Evolutionary conservation across 805 yeast genomes (phyloP).

Genomic region (Kregervanrija delftensis): DNA sequence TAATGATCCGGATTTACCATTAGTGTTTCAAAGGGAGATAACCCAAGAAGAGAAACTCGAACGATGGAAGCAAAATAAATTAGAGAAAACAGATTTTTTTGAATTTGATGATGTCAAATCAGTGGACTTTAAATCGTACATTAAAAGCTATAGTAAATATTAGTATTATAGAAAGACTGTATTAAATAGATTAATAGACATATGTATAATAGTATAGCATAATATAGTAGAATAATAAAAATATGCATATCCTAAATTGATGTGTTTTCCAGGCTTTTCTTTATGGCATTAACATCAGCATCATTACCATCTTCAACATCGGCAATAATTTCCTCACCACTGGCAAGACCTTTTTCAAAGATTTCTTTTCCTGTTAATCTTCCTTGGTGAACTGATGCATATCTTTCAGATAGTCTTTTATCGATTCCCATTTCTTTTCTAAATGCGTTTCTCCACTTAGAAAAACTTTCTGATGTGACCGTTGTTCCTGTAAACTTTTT

Average conservation of each 20-base stretch:
- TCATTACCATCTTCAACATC: conserved; percentile 22
- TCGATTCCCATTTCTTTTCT: conserved; percentile 69
- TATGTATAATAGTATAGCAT: too few species aligned
- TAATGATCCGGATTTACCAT: background rate
- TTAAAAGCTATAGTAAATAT: conserved; percentile 1
- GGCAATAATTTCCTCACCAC: conserved; percentile 42
- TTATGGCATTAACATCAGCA: conserved; percentile 11
- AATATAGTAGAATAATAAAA: too few species aligned
- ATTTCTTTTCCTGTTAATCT: conserved; percentile 83
- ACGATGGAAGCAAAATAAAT: too few species aligned
- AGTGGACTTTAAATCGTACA: background rate
- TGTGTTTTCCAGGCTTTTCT: conserved; percentile 10
- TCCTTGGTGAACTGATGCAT: conserved; percentile 57
- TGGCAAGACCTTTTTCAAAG: conserved; percentile 83
- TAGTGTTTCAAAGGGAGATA: too few species aligned
- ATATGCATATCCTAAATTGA: too few species aligned
- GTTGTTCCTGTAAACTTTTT: conserved; percentile 87
- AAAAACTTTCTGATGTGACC: conserved; percentile 73
- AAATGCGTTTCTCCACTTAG: conserved; percentile 66
- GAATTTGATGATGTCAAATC: conserved; percentile 1
- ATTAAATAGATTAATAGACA: too few species aligned
- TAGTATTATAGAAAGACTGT: background rate
- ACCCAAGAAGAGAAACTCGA: too few species aligned
- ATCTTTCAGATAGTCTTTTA: conserved; percentile 45
- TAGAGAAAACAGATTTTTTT: background rate